Evolutionary conservation across 2,329 filamentous ascomycete species (phyloP), one percentile per base, ranked within the genome.

Genomic region (Periglandula ipomoeae): DNA sequence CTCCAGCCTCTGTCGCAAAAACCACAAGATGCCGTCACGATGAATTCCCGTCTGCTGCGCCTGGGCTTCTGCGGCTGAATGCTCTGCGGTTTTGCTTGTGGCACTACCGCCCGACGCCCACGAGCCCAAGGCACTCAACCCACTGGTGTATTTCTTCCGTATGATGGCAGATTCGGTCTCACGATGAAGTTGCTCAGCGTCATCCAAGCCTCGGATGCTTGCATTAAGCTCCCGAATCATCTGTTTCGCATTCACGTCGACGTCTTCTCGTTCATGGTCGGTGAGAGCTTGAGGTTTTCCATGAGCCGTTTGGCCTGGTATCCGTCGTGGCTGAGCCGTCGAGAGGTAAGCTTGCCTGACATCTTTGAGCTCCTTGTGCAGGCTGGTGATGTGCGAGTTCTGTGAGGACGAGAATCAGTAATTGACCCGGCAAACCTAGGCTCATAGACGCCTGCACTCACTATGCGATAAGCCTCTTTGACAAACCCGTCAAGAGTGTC

Each of bases 301-400:
- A 50, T 74, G 69, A 45, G 65, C 63, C 47, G 65, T 59, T 48
- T 71, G 69, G 24, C 73, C 71, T 53, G 79, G 73, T 44, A 74
- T 67, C 61, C 75, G 69, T 55, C 82, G 79, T 20, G 84, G 79
- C 54, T 79, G 78, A 5, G 84, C 81, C 20, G 85, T 89, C 27
- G 90, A 93, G 46, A 98, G 86, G 70, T 98, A 98, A 51, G 89
- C 82, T 58, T 89, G 87, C 51, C 91, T 87, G 59, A 95, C 89
- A 51, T 83, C 81, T 61, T 81, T 82, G 19, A 98, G 83, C 60
- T 96, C 88, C 56, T 72, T 72, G 58, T 89, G 83, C 32, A 98
- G 81, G 45, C 85, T 87, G 52, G 79, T 70, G 52, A 97, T 94
- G 63, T 94, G 89, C 7, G 82, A 78, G 63, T 95, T 93, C 89